Base-by-base conservation (phyloP, 2,329 filamentous ascomycete genomes). In the Beauveria scarabaeidicola region DNA sequence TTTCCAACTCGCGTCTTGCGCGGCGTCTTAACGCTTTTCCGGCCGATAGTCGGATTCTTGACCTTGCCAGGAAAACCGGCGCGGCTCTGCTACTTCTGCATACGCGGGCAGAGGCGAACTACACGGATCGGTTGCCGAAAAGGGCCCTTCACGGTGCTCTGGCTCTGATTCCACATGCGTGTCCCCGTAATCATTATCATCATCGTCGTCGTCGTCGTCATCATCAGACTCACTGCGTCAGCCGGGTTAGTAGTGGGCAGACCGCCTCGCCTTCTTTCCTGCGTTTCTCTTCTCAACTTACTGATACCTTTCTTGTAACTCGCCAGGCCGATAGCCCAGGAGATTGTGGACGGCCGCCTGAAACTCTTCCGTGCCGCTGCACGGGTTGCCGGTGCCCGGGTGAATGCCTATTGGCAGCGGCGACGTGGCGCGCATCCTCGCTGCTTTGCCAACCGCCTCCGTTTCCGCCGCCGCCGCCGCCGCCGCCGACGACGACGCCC, bases 271-370 rank as follows among this genome's bases (percentile, higher is more conserved):
- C n/a, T 38, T 8, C 23, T 23, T 32, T 1, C 2, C 15, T 15
- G 15, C 6, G 19, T 11, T 15, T 36, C 32, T 36, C 32, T 6
- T 36, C 11, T 36, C 32, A 29, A 68, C 70, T 68, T 40, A 73
- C 70, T 65, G 67, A 58, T 71, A 68, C 23, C 66, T 65, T 25
- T 61, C 59, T 15, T 40, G 60, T n/a, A 32, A 27, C 13, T 58
- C 55, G 17, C 19, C 23, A 6, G 40, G 29, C 15, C 29, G 36
- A 17, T 48, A 50, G 8, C 59, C 54, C 43, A 61, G 21, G 17
- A 61, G 50, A 17, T 61, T 61, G 40, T 61, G 41, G 38, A 61
- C 54, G 2, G 54, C 54, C 1, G 48, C 54, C 36, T 61, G 59
- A 17, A 53, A 61, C 50, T 61, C 59, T 17, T 57, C 48, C 23